Evolutionary conservation across 1,284 basidiomycete species (phyloP).

Genomic region (Sporisorium exsertum): DNA sequence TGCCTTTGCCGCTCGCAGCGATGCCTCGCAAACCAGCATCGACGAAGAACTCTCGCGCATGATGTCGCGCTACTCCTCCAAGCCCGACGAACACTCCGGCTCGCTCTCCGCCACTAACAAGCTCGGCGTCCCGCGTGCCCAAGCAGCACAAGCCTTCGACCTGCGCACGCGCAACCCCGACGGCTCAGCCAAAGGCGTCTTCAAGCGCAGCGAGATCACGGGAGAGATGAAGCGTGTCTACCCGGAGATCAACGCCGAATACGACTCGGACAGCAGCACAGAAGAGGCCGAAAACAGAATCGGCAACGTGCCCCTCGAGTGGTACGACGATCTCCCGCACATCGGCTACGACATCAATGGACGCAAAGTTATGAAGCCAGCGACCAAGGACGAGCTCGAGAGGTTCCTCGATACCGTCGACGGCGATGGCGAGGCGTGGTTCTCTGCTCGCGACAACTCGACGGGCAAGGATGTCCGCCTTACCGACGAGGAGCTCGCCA

Average conservation of each 20-base stretch:
- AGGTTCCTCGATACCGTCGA: slow-evolving; percentile 95
- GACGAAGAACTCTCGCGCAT: slow-evolving; percentile 61
- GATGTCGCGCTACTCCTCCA: slow-evolving; percentile 67
- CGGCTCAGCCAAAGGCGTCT: slow-evolving; percentile 66
- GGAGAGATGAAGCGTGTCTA: slow-evolving; percentile 87
- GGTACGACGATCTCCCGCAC: slow-evolving; percentile 99
- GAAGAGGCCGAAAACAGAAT: slow-evolving; percentile 95
- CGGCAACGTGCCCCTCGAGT: slow-evolving; percentile 94
- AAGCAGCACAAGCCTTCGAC: slow-evolving; percentile 74
- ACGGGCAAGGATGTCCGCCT: slow-evolving; percentile 87
- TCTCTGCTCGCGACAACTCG: slow-evolving; percentile 90
- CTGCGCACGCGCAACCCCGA: slow-evolving; percentile 73
- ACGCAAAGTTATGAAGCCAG: slow-evolving; percentile 91
- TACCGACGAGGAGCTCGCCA: slow-evolving; percentile 90
- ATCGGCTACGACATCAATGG: slow-evolving; percentile 97
- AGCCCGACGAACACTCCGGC: slow-evolving; percentile 68
- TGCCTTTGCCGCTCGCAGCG: slow-evolving; percentile 44
- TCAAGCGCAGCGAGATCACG: slow-evolving; percentile 81
- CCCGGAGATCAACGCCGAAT: slow-evolving; percentile 93
- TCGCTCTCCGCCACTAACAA: slow-evolving; percentile 57
- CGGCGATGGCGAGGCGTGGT: slow-evolving; percentile 87
- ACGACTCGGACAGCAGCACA: slow-evolving; percentile 95
- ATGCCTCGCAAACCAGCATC: slow-evolving; percentile 49
- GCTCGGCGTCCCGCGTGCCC: slow-evolving; percentile 62
- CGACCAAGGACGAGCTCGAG: slow-evolving; percentile 95